Base-by-base conservation (phyloP, 495 filamentous ascomycete species). In the Chaetomium fimeti region DNA sequence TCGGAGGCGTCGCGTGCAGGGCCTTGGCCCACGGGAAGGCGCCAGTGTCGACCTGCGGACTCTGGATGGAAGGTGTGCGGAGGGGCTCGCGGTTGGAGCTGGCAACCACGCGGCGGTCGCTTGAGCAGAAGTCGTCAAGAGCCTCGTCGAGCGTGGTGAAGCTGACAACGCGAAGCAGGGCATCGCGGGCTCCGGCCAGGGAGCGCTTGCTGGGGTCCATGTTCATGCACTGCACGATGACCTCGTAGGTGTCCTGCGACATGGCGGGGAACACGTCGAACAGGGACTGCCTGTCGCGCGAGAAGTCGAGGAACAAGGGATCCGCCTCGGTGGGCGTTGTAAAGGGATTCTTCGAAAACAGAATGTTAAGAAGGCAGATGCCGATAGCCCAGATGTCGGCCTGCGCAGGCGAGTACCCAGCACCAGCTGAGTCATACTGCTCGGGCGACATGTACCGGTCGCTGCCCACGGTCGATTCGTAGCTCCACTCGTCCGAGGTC, bases 401-500 rank as follows among this genome's bases (percentile, higher is more conserved):
- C 77, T 95, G 85, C 57, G 91, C 91, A 36, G 94, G 92, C 49
- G 91, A 93, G 79, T 98, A 98, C 67, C 94, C 94, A 55, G 81
- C 83, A 62, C 87, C 87, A 69, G 86, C 80, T 25, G 93, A 90
- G 68, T 98, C 93, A 68, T 92, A 98, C 71, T 98, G 94, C 76
- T 98, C 94, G 20, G 94, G 94, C 56, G 94, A 92, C 94, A 98
- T 98, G 78, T 98, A 98, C 38, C 94, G 91, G 70, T 98, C 95
- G 75, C 93, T 97, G 58, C 94, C 94, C 54, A 98, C 94, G 64
- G 88, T 91, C 42, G 87, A 88, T 77, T 98, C 94, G 69, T 89
- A 87, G 49, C 88, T 92, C 92, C 91, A 96, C 68, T 82, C 75
- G 38, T 95, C 91, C 4, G 85, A 86, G 11, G 93, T 96, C 52